Evolutionary conservation across 2,329 filamentous ascomycete species (phyloP).

Genomic region (Penicillium psychrosexuale): DNA sequence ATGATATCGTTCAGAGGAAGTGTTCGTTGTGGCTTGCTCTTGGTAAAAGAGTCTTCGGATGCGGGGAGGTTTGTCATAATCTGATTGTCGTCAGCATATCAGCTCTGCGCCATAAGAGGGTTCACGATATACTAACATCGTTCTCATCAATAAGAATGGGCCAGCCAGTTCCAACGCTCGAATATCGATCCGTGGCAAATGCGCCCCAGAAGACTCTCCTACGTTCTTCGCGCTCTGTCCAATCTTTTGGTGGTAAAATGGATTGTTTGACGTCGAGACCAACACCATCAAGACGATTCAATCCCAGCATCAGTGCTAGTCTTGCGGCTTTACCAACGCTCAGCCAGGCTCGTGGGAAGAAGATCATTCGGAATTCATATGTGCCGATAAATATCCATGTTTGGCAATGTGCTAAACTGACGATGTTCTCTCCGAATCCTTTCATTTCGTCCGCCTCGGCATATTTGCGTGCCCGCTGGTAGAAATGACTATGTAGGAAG

Average conservation of each 20-base stretch:
- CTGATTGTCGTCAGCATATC: slow-evolving; percentile 34
- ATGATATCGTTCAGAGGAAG: slow-evolving; percentile 57
- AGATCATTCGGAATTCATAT: slow-evolving; percentile 98
- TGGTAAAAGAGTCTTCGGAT: slow-evolving; percentile 79
- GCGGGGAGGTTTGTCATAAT: slow-evolving; percentile 81
- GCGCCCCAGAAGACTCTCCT: slow-evolving; percentile 93
- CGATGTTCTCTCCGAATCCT: slow-evolving; percentile 83
- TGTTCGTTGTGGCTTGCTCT: slow-evolving; percentile 71
- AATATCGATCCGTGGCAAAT: slow-evolving; percentile 86
- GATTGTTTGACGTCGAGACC: slow-evolving; percentile 92
- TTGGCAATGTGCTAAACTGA: slow-evolving; percentile 82
- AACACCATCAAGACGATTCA: slow-evolving; percentile 78
- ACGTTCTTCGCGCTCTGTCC: slow-evolving; percentile 89
- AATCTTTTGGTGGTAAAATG: slow-evolving; percentile 79
- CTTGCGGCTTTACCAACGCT: slow-evolving; percentile 80
- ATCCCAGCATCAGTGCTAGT: slow-evolving; percentile 84
- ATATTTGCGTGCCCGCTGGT: slow-evolving; percentile 84
- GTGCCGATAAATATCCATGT: slow-evolving; percentile 73
- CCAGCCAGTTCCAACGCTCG: slow-evolving; percentile 95
- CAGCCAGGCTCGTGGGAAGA: slow-evolving; percentile 93
- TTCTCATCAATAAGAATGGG: slow-evolving; percentile 90
- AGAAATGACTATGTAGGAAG: slow-evolving; percentile 80
- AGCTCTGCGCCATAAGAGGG: too few species aligned
- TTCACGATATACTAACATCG: slow-evolving; percentile 55
- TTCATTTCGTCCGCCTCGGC: slow-evolving; percentile 86